Percentiles rank a stretch among this genome's conserved stretches.
phyloP scores from a whole-genome alignment of 352 stramenopile species.

The Pythium dissimile region DNA sequence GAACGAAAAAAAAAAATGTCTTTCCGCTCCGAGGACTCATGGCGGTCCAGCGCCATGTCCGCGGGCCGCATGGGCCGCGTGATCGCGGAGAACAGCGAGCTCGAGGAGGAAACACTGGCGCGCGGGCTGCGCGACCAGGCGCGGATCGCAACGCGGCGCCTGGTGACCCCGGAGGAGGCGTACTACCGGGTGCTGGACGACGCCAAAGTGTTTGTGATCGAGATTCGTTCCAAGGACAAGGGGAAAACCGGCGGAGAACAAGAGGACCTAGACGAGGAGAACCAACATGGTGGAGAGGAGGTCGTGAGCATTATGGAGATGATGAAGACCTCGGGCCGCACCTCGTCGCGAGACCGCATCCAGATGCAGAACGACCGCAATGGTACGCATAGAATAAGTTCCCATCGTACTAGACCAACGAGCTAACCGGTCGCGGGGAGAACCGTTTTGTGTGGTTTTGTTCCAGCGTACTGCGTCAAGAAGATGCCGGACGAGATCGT shows the following conservation, averaged over 20 bases:
- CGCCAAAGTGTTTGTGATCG: constrained; percentile 60
- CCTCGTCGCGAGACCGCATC: constrained; percentile 23
- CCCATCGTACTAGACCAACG: too few relatives aligned
- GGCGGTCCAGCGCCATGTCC: constrained; percentile 25
- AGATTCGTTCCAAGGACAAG: constrained; percentile 18
- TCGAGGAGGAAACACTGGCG: constrained; percentile 18
- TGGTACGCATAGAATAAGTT: constrained; percentile 24
- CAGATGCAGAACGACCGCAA: constrained; percentile 37
- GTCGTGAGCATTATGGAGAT: constrained; percentile 61
- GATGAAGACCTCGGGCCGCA: constrained; percentile 32
- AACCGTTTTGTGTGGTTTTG: background rate
- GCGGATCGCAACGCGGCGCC: background rate
- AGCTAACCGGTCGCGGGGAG: too few relatives aligned
- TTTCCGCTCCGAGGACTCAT: constrained; percentile 24
- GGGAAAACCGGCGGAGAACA: background rate
- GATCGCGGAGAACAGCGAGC: constrained; percentile 22
- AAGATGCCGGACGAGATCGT: constrained; percentile 82
- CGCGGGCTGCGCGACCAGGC: constrained; percentile 12
- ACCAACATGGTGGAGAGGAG: constrained; percentile 14
- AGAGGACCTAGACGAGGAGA: background rate
- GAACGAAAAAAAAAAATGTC: constrained; percentile 9
- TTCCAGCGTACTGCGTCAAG: constrained; percentile 54
- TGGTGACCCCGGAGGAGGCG: constrained; percentile 37
- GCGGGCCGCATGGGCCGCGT: constrained; percentile 20
- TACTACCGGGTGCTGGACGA: constrained; percentile 75